Percentiles rank a stretch among this genome's conserved stretches.
These are phyloP conservation scores for Ophiocordyceps australis DNA, from an alignment of 2,329 filamentous ascomycete species.

Conservation along the genomic window DNA sequence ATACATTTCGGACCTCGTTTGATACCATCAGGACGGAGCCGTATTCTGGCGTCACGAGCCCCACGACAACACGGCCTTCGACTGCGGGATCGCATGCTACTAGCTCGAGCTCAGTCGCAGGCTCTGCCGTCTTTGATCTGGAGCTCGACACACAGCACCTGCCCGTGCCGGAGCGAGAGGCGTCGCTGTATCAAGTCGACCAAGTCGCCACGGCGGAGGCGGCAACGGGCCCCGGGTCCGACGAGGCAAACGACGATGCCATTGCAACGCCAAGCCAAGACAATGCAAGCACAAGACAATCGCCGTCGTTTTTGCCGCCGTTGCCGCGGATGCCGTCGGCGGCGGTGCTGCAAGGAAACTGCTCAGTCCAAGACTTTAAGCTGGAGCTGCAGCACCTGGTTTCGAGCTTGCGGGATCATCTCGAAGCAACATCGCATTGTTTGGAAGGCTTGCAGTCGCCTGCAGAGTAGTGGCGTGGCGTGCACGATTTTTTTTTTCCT, in stretches of 20 bases:
- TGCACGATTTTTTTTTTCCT: too few species aligned
- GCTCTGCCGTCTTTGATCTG: conserved; percentile 40
- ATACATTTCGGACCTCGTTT: too few species aligned
- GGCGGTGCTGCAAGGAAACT: conserved; percentile 34
- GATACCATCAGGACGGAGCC: too few species aligned
- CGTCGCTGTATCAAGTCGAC: conserved; percentile 43
- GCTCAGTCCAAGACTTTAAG: conserved; percentile 29
- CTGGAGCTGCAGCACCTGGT: conserved; percentile 30
- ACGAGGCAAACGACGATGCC: conserved; percentile 1
- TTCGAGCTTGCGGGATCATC: conserved; percentile 28
- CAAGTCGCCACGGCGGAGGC: too few species aligned
- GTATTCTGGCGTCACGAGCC: too few species aligned
- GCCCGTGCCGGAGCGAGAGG: conserved; percentile 25
- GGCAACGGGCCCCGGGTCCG: conserved; percentile 5
- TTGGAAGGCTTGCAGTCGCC: too few species aligned
- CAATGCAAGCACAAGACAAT: conserved; percentile 4
- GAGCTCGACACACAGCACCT: conserved; percentile 38
- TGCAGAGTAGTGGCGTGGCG: too few species aligned
- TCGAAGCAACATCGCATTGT: conserved; percentile 5
- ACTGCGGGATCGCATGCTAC: neutral
- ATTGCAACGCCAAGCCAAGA: too few species aligned
- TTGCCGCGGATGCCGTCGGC: conserved; percentile 26
- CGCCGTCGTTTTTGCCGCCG: too few species aligned
- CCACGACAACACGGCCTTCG: neutral
- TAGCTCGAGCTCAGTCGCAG: conserved; percentile 13